Evolutionary conservation across 106 monocot species (phyloP), one percentile per base, ranked within the genome.

Genomic region (Apostasia ramifera): DNA sequence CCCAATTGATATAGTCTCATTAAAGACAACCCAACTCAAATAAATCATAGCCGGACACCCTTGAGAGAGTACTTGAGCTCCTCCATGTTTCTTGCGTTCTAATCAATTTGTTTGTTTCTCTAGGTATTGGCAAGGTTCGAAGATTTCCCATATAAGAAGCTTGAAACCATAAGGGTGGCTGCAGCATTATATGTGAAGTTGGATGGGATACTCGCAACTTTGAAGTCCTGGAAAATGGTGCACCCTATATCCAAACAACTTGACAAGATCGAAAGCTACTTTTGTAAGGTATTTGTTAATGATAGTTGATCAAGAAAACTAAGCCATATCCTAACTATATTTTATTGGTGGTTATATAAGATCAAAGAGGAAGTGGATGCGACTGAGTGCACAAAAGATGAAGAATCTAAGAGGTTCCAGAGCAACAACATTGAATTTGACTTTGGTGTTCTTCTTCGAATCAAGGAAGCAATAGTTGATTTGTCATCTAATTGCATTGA

Each of bases 61-160:
- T 26, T 26, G 26, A 26, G 5, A 50, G 49, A 50, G 12, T 7
- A 13, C 55, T 55, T 55, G 10, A 4, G 55, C 3, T 55, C 11
- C 12, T 55, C 2, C n/a, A 11, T 13, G 55, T 2, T 55, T 55
- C 8, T 9, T 11, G 2, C n/a, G 6, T 8, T 50, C 4, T 50
- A 8, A 50, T 50, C 8, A 51, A 10, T 2, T 6, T 54, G 12
- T 81, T 61, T 48, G 49, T 14, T 44, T 2, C 26, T 70, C 39
- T 57, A 86, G 86, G 86, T 86, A 3, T 64, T 86, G 66, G 79
- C 86, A 42, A 86, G 80, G 73, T 86, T 86, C 55, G 86, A 80
- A 68, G 77, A 69, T 3, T 86, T 86, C 68, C 85, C 85, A 6
- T 70, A 14, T 1, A 86, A 86, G 71, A 86, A 86, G 54, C 49